Evolutionary conservation across 371 early-diverging fungal genomes (phyloP), one percentile per base, ranked within the genome.

Genomic region (Lichtheimia hyalospora): DNA sequence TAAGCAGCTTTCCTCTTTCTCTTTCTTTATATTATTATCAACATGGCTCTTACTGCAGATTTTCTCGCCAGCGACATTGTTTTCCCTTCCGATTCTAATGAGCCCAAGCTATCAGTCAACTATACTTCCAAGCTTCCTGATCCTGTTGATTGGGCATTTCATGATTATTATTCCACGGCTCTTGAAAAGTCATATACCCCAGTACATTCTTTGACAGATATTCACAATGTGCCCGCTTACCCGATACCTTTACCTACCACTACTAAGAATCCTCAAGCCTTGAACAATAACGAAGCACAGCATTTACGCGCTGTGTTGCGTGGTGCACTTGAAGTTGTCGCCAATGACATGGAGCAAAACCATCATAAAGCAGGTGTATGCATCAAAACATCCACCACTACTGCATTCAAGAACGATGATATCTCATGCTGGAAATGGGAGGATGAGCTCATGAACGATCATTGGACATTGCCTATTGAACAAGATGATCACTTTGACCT

Each of bases 51-150:
- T 59, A 48, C 60, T n/a, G 42, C 56, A 13, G 62, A 67, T 27
- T 67, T 67, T 23, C 52, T 67, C 14, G 58, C 73, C 14, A 76
- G 76, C 52, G 77, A 76, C 23, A 70, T 77, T 53, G 62, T 69
- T 18, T 77, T 77, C 58, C 78, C 78, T 34, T 67, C 66, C 13
- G 78, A 77, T 46, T 64, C 66, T 24, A 69, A 72, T 23, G 60
- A 68, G 51, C 61, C 78, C 13, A 77, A 77, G 44, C 55, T 77
- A 15, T 70, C 74, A 42, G 66, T 72, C 41, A 59, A 68, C 20
- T 41, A 70, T 18, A 57, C 60, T 28, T 53, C 61, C 34, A 74
- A 77, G 54, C 59, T 77, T 12, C 74, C 78, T 8, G 73, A 77
- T 28, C 64, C 71, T 6, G 61, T 65, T 3, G 73, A 77, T 52